phyloP scores from a whole-genome alignment of 2,329 filamentous ascomycete species.

The Fonsecaea erecta region DNA sequence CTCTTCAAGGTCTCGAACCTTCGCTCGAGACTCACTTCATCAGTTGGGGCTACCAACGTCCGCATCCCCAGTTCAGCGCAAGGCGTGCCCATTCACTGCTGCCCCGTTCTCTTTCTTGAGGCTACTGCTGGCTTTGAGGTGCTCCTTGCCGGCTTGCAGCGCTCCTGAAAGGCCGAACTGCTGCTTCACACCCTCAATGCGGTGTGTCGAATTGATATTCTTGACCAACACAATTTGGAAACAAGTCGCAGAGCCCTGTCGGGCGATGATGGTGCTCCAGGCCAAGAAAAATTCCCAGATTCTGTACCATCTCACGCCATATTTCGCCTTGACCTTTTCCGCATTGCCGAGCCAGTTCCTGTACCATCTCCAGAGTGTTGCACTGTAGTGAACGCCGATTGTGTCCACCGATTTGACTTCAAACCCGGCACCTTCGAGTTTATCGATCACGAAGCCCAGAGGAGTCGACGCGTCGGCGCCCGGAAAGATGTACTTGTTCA shows the following conservation, averaged over 20 bases:
- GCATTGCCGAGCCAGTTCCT: slow-evolving; percentile 95
- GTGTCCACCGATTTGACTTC: slow-evolving; percentile 93
- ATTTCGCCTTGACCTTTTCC: slow-evolving; percentile 92
- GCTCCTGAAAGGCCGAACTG: slow-evolving; percentile 74
- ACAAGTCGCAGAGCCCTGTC: slow-evolving; percentile 82
- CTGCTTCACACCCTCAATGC: slow-evolving; percentile 71
- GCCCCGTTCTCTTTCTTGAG: slow-evolving; percentile 10
- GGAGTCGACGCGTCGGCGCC: slow-evolving; percentile 95
- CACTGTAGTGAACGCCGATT: slow-evolving; percentile 94
- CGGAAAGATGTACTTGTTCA: slow-evolving; percentile 99
- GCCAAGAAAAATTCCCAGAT: slow-evolving; percentile 94
- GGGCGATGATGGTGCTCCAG: slow-evolving; percentile 80
- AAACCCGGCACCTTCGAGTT: slow-evolving; percentile 82
- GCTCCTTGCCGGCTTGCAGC: slow-evolving; percentile 56
- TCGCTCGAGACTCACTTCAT: neutral
- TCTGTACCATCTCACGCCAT: slow-evolving; percentile 93
- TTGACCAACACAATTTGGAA: slow-evolving; percentile 87
- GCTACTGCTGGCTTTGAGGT: slow-evolving; percentile 4
- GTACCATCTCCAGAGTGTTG: slow-evolving; percentile 97
- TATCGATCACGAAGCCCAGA: slow-evolving; percentile 82
- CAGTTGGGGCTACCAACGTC: neutral
- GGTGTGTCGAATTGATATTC: slow-evolving; percentile 86
- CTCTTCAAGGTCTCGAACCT: neutral
- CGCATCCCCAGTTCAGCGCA: neutral
- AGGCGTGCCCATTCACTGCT: slow-evolving; percentile 15